phyloP scores from a whole-genome alignment of 2,329 filamentous ascomycete species.

The Fusarium floridanum region DNA sequence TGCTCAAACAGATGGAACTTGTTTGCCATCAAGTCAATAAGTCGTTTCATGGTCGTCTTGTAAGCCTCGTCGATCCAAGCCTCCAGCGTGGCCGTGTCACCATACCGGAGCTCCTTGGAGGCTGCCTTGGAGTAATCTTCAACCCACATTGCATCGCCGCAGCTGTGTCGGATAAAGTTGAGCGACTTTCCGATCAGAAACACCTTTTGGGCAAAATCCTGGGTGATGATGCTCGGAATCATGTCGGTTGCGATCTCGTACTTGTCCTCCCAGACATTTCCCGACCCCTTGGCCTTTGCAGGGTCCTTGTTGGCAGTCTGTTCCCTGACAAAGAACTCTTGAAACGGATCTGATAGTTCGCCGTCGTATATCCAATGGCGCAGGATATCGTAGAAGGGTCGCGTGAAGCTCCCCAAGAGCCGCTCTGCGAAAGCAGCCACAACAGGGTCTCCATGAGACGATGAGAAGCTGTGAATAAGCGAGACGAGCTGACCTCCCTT shows the following conservation, averaged over 20 bases:
- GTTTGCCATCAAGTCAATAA: constrained; percentile 92
- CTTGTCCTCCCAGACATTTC: constrained; percentile 98
- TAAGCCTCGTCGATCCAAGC: constrained; percentile 97
- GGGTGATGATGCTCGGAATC: constrained; percentile 93
- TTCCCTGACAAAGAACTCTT: constrained; percentile 95
- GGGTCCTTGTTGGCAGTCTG: constrained; percentile 69
- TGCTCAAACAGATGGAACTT: constrained; percentile 98
- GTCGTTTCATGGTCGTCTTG: constrained; percentile 95
- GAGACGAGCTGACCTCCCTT: constrained; percentile 94
- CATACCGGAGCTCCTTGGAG: constrained; percentile 91
- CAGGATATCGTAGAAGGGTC: constrained; percentile 96
- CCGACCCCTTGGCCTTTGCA: constrained; percentile 72
- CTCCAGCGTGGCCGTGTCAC: constrained; percentile 91
- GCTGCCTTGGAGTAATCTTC: constrained; percentile 94
- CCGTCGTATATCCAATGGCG: constrained; percentile 98
- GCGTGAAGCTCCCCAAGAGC: constrained; percentile 85
- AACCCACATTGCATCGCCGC: constrained; percentile 94
- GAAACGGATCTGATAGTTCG: constrained; percentile 94
- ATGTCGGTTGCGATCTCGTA: constrained; percentile 88
- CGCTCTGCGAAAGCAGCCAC: constrained; percentile 94
- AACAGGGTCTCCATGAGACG: constrained; percentile 94
- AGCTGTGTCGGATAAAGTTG: constrained; percentile 97
- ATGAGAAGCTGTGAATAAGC: constrained; percentile 91
- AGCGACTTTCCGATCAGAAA: constrained; percentile 98
- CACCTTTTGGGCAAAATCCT: constrained; percentile 95